Percentiles rank a stretch among this genome's conserved stretches.
Conservation (phyloP, 768 basidiomycete genomes). For the Hirschioporus abietinus region DNA sequence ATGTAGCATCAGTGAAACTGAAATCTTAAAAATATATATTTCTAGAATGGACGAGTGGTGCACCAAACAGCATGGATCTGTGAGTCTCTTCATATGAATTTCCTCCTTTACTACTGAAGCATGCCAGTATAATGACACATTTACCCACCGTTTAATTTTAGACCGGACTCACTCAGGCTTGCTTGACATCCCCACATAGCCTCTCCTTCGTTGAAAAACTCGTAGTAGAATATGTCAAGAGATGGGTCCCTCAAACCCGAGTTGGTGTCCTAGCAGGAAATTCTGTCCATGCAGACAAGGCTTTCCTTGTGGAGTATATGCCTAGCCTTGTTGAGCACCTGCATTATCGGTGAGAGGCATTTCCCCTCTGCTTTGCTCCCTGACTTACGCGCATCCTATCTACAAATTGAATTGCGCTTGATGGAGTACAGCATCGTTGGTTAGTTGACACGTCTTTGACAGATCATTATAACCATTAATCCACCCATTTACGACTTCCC, state of each 20-base stretch:
- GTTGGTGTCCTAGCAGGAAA: conserved; percentile 78
- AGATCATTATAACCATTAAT: conserved; percentile 4
- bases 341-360: conserved; percentile 60
- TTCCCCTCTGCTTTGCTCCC: not conserved
- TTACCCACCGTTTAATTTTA: conserved; percentile 20
- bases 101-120: not conserved
- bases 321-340: conserved; percentile 73
- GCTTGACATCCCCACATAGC: conserved; percentile 64
- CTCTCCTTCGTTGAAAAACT: conserved; percentile 51
- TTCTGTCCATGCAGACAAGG: conserved; percentile 77
- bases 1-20: conserved; percentile 7
- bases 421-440: conserved; percentile 55
- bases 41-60: conserved; percentile 91
- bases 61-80: conserved; percentile 65
- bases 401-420: conserved; percentile 12
- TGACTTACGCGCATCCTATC: conserved; percentile 3
- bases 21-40: not conserved
- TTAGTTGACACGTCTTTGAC: conserved; percentile 28
- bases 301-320: conserved; percentile 74
- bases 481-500: not conserved
- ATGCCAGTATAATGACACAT: not conserved
- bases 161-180: conserved; percentile 82
- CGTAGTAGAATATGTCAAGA: conserved; percentile 75
- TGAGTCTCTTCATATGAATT: not conserved
- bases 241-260: conserved; percentile 68